These are phyloP conservation scores for Aureobasidium lini DNA, from an alignment of 2,329 filamentous ascomycete genomes.

Conservation along the genomic window DNA sequence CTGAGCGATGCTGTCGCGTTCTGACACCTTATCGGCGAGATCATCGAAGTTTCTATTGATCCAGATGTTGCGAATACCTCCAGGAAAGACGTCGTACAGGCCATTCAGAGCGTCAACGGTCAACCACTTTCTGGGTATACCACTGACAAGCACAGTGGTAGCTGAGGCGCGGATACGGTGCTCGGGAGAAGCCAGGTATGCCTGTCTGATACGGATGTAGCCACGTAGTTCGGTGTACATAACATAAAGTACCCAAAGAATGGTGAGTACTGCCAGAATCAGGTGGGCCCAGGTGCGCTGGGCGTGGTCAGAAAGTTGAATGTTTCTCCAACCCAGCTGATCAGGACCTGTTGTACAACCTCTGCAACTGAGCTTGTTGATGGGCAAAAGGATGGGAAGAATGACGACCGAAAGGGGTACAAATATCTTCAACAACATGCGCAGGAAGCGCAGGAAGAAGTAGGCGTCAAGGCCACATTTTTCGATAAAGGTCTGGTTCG, in stretches of 20 bases:
- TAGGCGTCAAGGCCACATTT: constrained; percentile 96
- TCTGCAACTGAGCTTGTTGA: constrained; percentile 68
- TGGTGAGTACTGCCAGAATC: constrained; percentile 66
- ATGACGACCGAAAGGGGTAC: constrained; percentile 71
- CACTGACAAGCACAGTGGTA: constrained; percentile 87
- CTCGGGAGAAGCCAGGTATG: constrained; percentile 88
- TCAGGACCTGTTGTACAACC: constrained; percentile 54
- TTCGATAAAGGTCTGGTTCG: constrained; percentile 77
- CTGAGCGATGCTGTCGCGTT: constrained; percentile 62
- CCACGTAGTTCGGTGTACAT: constrained; percentile 79
- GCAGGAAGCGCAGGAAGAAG: constrained; percentile 89
- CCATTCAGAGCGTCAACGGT: constrained; percentile 71
- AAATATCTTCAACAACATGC: constrained; percentile 84
- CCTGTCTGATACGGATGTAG: constrained; percentile 89
- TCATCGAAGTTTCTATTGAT: constrained; percentile 84
- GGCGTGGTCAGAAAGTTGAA: constrained; percentile 53
- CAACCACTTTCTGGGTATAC: constrained; percentile 86
- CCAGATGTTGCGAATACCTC: constrained; percentile 92
- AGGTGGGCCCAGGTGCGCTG: constrained; percentile 77
- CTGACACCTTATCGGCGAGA: constrained; percentile 74
- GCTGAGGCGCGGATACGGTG: constrained; percentile 89
- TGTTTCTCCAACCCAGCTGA: constrained; percentile 79
- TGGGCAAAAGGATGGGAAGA: constrained; percentile 74
- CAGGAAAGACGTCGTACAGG: constrained; percentile 92
- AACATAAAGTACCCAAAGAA: constrained; percentile 78